Evolutionary conservation across 2,329 filamentous ascomycete species (phyloP).

Genomic region (Cladosporium sp.): DNA sequence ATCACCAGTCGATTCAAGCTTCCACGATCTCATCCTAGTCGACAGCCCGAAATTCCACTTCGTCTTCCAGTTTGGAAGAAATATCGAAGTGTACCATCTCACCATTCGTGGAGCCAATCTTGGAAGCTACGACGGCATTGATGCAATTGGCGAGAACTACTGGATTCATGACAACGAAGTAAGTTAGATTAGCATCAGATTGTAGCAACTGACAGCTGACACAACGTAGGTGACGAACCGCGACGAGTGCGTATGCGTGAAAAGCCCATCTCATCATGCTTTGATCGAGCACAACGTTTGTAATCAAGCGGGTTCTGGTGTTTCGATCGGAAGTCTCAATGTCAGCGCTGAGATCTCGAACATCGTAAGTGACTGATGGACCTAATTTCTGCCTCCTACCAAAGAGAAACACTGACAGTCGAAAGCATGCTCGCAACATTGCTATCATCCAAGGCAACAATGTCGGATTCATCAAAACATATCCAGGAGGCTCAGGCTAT

Average conservation of each 20-base stretch:
- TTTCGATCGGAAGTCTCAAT: constrained; percentile 4
- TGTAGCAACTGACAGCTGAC: not conserved
- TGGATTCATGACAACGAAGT: constrained; percentile 4
- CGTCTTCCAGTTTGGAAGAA: constrained; percentile 1
- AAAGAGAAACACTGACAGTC: not conserved
- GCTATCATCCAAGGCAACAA: not conserved
- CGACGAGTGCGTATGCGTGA: not conserved
- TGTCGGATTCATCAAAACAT: not conserved
- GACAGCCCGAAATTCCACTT: constrained; percentile 1
- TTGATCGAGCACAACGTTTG: constrained; percentile 1
- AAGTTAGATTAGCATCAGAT: not conserved
- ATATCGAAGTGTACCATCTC: not conserved
- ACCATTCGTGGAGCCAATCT: constrained; percentile 5
- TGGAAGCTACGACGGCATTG: constrained; percentile 3
- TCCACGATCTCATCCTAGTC: not conserved
- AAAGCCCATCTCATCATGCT: not conserved
- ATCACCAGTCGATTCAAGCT: constrained; percentile 2
- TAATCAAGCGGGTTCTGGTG: not conserved
- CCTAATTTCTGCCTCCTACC: not conserved
- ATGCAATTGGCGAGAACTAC: constrained; percentile 1
- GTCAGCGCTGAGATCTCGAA: constrained; percentile 3
- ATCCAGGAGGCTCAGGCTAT: constrained; percentile 2
- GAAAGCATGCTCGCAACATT: constrained; percentile 1
- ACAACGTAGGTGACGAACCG: not conserved
- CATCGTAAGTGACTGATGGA: not conserved